These are phyloP conservation scores for Pseudevernia furfuracea DNA, from an alignment of 495 filamentous ascomycete species.

Conservation along the genomic window DNA sequence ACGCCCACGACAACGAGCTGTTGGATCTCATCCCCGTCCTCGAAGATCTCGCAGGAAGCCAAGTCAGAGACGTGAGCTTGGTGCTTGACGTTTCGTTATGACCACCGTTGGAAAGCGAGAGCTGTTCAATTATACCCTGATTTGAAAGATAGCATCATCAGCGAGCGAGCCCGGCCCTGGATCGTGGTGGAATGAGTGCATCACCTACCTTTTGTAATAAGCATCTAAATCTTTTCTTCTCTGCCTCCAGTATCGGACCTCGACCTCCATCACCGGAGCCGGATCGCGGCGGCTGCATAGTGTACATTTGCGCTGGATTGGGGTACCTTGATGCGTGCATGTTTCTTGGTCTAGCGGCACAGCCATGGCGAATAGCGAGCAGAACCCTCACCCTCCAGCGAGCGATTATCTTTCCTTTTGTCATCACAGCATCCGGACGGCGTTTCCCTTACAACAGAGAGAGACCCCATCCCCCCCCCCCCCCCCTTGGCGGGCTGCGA, in stretches of 20 bases:
- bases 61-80: constrained; percentile 92
- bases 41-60: constrained; percentile 82
- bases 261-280: not conserved
- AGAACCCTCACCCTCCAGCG: not conserved
- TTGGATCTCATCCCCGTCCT: constrained; percentile 97
- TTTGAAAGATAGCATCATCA: constrained; percentile 18
- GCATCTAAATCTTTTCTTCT: constrained; percentile 15
- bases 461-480: not conserved
- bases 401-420: constrained; percentile 3
- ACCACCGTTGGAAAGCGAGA: constrained; percentile 24
- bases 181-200: constrained; percentile 21
- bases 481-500: not conserved
- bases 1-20: constrained; percentile 98
- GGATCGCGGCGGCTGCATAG: not conserved
- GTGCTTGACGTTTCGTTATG: constrained; percentile 94
- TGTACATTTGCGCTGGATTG: constrained; percentile 3
- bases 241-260: not conserved
- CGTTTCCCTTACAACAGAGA: not conserved
- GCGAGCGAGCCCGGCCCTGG: constrained; percentile 17
- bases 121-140: constrained; percentile 13
- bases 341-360: constrained; percentile 5
- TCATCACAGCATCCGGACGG: constrained; percentile 6
- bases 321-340: not conserved
- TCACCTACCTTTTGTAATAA: constrained; percentile 23
- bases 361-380: not conserved